Conservation (phyloP, 2,329 filamentous ascomycete species). For the Aureobasidium mangrovei region DNA sequence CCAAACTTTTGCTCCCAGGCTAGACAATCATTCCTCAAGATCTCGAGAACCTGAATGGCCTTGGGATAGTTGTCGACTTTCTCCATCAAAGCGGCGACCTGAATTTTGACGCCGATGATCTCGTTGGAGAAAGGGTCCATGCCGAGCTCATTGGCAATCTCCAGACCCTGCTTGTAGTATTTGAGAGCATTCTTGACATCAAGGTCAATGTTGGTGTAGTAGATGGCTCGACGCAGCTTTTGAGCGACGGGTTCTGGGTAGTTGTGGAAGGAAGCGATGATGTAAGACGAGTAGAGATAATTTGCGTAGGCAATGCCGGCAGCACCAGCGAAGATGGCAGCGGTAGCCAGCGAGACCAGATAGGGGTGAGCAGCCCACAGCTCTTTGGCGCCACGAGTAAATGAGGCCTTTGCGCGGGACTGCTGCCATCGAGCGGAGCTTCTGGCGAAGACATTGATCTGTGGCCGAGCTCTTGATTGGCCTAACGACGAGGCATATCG, state of each 20-base stretch:
- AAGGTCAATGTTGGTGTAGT: slow-evolving; percentile 69
- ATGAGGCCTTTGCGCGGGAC: slow-evolving; percentile 13
- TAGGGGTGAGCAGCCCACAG: slow-evolving; percentile 33
- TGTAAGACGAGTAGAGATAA: slow-evolving; percentile 39
- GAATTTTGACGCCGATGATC: slow-evolving; percentile 79
- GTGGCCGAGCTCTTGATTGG: not conserved
- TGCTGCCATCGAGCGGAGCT: not conserved
- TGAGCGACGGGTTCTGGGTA: slow-evolving; percentile 61
- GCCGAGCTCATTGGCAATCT: slow-evolving; percentile 60
- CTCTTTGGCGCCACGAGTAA: slow-evolving; percentile 23
- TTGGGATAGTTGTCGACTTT: slow-evolving; percentile 60
- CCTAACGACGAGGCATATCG: not conserved
- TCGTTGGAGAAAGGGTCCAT: slow-evolving; percentile 89
- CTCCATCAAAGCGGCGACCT: slow-evolving; percentile 72
- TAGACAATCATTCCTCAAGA: slow-evolving; percentile 60
- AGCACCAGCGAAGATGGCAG: slow-evolving; percentile 30
- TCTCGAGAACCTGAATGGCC: slow-evolving; percentile 69
- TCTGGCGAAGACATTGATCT: not conserved
- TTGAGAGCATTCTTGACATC: slow-evolving; percentile 71
- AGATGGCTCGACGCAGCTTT: slow-evolving; percentile 73
- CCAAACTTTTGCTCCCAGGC: slow-evolving; percentile 40
- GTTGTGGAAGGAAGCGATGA: slow-evolving; percentile 43
- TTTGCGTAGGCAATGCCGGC: slow-evolving; percentile 36
- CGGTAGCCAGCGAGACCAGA: slow-evolving; percentile 27
- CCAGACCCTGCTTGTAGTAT: slow-evolving; percentile 73